Evolutionary conservation across 495 filamentous ascomycete species (phyloP).

Genomic region (Apodospora peruviana): DNA sequence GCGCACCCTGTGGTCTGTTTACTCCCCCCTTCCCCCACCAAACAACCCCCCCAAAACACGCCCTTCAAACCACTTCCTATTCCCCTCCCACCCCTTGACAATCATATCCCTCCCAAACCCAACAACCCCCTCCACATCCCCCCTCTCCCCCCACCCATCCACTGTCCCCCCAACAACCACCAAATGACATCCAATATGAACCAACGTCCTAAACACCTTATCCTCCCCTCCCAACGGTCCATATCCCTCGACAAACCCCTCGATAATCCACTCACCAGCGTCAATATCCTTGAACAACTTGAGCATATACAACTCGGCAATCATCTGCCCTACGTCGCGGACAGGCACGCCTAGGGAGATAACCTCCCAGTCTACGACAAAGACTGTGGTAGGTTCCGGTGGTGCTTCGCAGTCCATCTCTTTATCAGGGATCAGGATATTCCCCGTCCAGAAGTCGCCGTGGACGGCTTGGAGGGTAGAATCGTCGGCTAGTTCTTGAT

Average conservation of each 20-base stretch:
- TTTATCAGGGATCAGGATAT: conserved; percentile 2
- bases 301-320: conserved; percentile 8
- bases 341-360: conserved; percentile 1
- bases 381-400: not conserved
- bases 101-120: not conserved
- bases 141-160: not conserved
- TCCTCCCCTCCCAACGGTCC: not conserved
- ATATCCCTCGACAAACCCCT: conserved; percentile 7
- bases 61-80: not conserved
- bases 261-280: conserved; percentile 3
- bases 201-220: conserved; percentile 1
- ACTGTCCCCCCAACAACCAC: not conserved
- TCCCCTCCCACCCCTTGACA: not conserved
- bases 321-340: conserved; percentile 10
- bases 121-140: not conserved
- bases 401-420: not conserved
- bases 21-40: no score
- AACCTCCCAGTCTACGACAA: conserved; percentile 13
- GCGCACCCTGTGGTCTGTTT: no score
- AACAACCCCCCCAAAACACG: not conserved
- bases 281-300: conserved; percentile 8
- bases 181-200: conserved; percentile 3
- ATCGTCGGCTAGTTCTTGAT: conserved; percentile 2
- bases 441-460: conserved; percentile 11
- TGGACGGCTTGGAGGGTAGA: conserved; percentile 1